Evolutionary conservation across 2,329 filamentous ascomycete species (phyloP).

Genomic region (Didymellaceae sp.): DNA sequence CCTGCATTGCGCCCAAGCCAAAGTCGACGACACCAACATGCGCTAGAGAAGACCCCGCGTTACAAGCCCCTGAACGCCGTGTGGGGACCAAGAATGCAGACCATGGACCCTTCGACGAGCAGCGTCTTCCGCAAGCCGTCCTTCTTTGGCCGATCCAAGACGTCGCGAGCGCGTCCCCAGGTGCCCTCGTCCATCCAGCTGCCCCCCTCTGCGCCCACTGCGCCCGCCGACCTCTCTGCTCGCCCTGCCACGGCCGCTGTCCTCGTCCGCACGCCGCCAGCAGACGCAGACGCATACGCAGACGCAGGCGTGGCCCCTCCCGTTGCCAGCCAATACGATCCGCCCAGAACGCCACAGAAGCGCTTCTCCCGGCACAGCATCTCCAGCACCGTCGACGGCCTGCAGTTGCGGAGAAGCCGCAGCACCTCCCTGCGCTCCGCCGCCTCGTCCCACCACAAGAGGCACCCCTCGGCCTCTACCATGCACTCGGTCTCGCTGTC

Average conservation of each 20-base stretch:
- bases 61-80: neutral
- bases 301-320: neutral
- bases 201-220: neutral
- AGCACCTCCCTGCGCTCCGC: conserved; percentile 52
- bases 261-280: neutral
- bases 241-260: too few species aligned
- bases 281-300: neutral
- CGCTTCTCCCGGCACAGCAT: conserved; percentile 42
- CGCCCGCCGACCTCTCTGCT: neutral
- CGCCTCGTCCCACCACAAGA: conserved; percentile 39
- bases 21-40: neutral
- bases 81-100: neutral
- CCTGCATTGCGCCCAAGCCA: neutral
- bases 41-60: neutral
- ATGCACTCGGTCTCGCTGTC: conserved; percentile 44
- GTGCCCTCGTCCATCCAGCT: neutral
- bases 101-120: neutral
- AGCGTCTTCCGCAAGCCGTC: conserved; percentile 1
- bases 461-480: conserved; percentile 42
- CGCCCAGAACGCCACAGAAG: conserved; percentile 34
- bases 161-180: neutral
- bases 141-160: conserved; percentile 1
- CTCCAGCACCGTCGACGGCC: conserved; percentile 44
- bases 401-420: conserved; percentile 48
- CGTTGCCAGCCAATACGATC: conserved; percentile 27